Evolutionary conservation across 495 filamentous ascomycete genomes (phyloP).

Genomic region (Hypoxylon subgilvum): DNA sequence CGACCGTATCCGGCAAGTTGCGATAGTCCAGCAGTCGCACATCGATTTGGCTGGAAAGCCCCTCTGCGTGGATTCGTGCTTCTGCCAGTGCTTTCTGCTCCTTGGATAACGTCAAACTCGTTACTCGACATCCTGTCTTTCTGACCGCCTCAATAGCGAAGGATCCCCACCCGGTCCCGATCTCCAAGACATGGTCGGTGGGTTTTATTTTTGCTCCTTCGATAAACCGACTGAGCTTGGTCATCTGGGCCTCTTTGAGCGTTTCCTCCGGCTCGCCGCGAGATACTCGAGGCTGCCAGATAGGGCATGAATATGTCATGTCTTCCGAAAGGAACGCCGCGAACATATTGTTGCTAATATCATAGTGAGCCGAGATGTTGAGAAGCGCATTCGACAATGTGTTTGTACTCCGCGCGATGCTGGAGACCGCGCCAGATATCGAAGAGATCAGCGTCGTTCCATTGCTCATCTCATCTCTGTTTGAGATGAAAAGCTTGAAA

Average conservation of each 20-base stretch:
- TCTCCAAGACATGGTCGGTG: slow-evolving; percentile 70
- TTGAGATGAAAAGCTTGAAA: slow-evolving; percentile 66
- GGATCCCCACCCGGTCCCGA: slow-evolving; percentile 73
- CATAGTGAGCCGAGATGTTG: slow-evolving; percentile 74
- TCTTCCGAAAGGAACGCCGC: slow-evolving; percentile 72
- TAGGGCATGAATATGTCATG: slow-evolving; percentile 79
- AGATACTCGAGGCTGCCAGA: slow-evolving; percentile 56
- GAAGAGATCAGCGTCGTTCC: slow-evolving; percentile 65
- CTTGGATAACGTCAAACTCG: slow-evolving; percentile 64
- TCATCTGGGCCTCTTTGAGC: slow-evolving; percentile 67
- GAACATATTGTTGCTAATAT: slow-evolving; percentile 77
- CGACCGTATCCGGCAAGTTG: slow-evolving; percentile 55
- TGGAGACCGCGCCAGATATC: slow-evolving; percentile 56
- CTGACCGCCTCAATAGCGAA: slow-evolving; percentile 68
- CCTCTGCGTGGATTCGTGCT: slow-evolving; percentile 59
- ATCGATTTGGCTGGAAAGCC: slow-evolving; percentile 58
- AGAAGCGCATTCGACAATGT: slow-evolving; percentile 67
- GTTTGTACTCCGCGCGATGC: slow-evolving; percentile 64
- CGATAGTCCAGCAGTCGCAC: slow-evolving; percentile 69
- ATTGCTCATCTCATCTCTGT: slow-evolving; percentile 62
- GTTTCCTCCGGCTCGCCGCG: slow-evolving; percentile 52
- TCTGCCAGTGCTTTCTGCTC: slow-evolving; percentile 69
- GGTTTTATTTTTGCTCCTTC: slow-evolving; percentile 63
- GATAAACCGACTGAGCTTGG: slow-evolving; percentile 68
- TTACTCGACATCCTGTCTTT: slow-evolving; percentile 66